These are phyloP conservation scores for Agaricus blazei DNA, from an alignment of 768 basidiomycete species.

Conservation along the genomic window DNA sequence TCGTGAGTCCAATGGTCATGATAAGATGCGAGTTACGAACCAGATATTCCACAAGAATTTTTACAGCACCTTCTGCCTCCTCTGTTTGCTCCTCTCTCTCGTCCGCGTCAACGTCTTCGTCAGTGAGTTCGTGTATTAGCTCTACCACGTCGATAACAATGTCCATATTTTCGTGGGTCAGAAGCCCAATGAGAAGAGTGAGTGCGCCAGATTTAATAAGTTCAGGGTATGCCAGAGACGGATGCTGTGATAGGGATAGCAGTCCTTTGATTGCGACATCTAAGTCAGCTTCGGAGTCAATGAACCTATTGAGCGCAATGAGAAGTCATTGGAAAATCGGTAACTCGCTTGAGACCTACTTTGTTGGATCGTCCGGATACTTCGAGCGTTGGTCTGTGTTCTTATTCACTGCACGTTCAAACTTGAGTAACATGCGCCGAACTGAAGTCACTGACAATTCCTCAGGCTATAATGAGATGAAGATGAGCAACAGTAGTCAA, in stretches of 20 bases:
- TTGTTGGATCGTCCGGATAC: constrained; percentile 87
- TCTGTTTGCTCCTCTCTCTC: constrained; percentile 60
- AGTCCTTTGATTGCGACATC: constrained; percentile 83
- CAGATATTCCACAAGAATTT: constrained; percentile 68
- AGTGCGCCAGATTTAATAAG: constrained; percentile 74
- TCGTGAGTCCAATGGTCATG: not conserved
- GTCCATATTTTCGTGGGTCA: constrained; percentile 95
- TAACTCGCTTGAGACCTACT: constrained; percentile 39
- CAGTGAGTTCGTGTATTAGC: constrained; percentile 89
- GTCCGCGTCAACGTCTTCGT: constrained; percentile 89
- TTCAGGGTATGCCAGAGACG: constrained; percentile 83
- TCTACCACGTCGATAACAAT: constrained; percentile 96
- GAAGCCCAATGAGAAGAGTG: constrained; percentile 69
- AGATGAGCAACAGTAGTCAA: not conserved
- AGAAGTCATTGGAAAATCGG: not conserved
- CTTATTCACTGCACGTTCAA: constrained; percentile 89
- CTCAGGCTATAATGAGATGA: constrained; percentile 41
- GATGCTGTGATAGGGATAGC: constrained; percentile 83
- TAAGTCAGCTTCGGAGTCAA: constrained; percentile 96
- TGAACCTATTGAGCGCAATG: constrained; percentile 60
- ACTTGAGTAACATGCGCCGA: constrained; percentile 66
- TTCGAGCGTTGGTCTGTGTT: constrained; percentile 98
- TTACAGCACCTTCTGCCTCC: constrained; percentile 61
- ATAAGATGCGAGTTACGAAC: constrained; percentile 38
- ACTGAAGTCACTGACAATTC: constrained; percentile 66